These are phyloP conservation scores for Pseudomassariella vexata DNA, from an alignment of 2,329 filamentous ascomycete species.

Conservation along the genomic window DNA sequence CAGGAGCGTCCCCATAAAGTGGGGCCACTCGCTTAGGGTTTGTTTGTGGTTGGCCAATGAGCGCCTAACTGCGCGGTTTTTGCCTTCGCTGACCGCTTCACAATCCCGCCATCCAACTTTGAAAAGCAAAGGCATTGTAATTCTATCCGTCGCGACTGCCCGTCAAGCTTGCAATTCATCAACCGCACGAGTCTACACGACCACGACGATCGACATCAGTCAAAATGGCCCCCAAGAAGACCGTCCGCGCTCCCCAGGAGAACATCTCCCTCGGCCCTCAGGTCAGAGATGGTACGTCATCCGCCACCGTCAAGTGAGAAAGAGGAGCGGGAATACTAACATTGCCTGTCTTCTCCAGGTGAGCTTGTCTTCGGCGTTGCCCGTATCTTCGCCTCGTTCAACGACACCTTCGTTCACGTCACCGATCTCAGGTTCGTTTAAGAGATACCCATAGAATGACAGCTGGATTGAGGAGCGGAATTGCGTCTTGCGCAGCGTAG, in stretches of 20 bases:
- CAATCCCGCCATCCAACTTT: too few relatives aligned
- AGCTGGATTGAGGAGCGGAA: too few relatives aligned
- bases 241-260: slow-evolving; percentile 78
- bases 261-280: slow-evolving; percentile 98
- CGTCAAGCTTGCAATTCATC: too few relatives aligned
- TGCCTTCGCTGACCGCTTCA: too few relatives aligned
- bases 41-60: too few relatives aligned
- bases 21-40: too few relatives aligned
- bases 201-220: slow-evolving; percentile 29
- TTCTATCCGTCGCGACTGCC: too few relatives aligned
- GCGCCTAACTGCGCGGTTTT: too few relatives aligned
- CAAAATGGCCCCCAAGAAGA: slow-evolving; percentile 94
- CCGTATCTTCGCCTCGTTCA: slow-evolving; percentile 95
- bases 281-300: slow-evolving; percentile 78
- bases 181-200: slow-evolving; percentile 11
- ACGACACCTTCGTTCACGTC: slow-evolving; percentile 95
- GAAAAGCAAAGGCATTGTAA: too few relatives aligned
- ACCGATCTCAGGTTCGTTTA: slow-evolving; percentile 88
- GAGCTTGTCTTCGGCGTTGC: slow-evolving; percentile 98
- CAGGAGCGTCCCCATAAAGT: too few relatives aligned
- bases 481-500: too few relatives aligned
- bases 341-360: slow-evolving; percentile 47
- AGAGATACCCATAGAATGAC: too few relatives aligned
- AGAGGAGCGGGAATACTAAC: slow-evolving; percentile 2
- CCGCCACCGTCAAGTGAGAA: not conserved